Evolutionary conservation across 345 rosid genomes (phyloP).

Genomic region (Pugionium dolabratum): DNA sequence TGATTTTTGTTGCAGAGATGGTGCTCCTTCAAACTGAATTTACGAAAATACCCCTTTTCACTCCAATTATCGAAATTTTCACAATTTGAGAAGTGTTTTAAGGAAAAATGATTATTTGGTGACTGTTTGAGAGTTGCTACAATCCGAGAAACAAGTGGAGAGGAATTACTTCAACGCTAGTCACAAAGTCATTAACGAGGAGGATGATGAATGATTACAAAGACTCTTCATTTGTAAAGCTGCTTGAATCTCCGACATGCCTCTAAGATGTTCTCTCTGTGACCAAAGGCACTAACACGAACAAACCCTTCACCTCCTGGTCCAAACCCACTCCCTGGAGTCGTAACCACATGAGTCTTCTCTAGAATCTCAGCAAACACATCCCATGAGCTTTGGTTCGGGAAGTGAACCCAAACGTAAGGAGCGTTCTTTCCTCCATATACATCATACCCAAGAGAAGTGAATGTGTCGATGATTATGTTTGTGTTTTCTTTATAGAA

Average conservation of each 20-base stretch:
- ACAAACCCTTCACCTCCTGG: constrained; percentile 95
- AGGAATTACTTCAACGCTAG: constrained; percentile 7
- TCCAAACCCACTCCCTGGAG: constrained; percentile 93
- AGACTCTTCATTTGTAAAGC: constrained; percentile 57
- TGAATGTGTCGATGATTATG: constrained; percentile 76
- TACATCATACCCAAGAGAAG: constrained; percentile 79
- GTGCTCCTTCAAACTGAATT: not conserved
- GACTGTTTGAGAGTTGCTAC: constrained; percentile 1
- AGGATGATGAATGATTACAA: constrained; percentile 27
- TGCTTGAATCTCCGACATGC: constrained; percentile 93
- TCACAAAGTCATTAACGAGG: constrained; percentile 2
- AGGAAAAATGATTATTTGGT: not conserved
- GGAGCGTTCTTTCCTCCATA: constrained; percentile 92
- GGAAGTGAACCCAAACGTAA: constrained; percentile 94
- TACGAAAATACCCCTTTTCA: not conserved
- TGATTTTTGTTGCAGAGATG: not conserved
- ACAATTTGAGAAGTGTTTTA: not conserved
- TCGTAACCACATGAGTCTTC: constrained; percentile 92
- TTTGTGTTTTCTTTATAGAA: constrained; percentile 88
- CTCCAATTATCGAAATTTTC: not conserved
- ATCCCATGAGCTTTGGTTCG: constrained; percentile 97
- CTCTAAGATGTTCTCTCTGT: constrained; percentile 75
- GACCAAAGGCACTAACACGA: constrained; percentile 94
- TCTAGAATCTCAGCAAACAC: constrained; percentile 87
- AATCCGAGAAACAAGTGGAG: constrained; percentile 21